A percentile compares a stretch with the other conserved stretches of the same genome.
These are phyloP conservation scores for Calycina marina DNA, from an alignment of 2,329 filamentous ascomycete species.

Conservation along the genomic window DNA sequence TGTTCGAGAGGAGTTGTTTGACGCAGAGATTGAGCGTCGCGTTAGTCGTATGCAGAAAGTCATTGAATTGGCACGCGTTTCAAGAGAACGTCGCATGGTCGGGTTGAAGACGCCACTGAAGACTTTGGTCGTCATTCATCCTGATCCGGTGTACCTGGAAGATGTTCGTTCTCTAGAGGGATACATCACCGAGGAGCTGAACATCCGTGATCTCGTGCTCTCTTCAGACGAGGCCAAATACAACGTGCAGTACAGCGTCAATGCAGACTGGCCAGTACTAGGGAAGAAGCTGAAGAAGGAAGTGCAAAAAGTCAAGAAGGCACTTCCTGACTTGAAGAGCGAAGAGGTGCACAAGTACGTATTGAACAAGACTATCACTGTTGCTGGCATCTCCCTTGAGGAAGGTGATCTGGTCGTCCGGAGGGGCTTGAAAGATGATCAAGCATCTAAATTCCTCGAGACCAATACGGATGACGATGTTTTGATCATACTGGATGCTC, in stretches of 20 bases:
- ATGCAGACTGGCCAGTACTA: conserved; percentile 82
- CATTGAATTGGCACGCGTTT: conserved; percentile 79
- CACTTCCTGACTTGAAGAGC: conserved; percentile 62
- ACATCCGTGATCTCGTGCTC: conserved; percentile 72
- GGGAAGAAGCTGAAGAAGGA: conserved; percentile 98
- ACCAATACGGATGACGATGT: conserved; percentile 82
- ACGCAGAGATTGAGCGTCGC: conserved; percentile 70
- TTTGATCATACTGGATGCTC: conserved; percentile 76
- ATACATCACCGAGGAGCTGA: conserved; percentile 89
- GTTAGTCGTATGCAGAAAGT: conserved; percentile 89
- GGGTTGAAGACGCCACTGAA: conserved; percentile 85
- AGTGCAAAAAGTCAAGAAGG: conserved; percentile 80
- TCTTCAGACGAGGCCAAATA: conserved; percentile 81
- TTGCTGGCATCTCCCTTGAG: conserved; percentile 74
- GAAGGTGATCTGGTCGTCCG: conserved; percentile 74
- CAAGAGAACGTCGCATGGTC: conserved; percentile 70
- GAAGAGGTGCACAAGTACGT: conserved; percentile 72
- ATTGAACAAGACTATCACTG: conserved; percentile 55
- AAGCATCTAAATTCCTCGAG: conserved; percentile 60
- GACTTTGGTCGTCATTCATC: conserved; percentile 77
- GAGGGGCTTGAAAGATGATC: conserved; percentile 61
- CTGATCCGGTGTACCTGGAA: conserved; percentile 67
- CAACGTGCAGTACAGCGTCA: conserved; percentile 80
- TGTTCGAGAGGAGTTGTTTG: conserved; percentile 76
- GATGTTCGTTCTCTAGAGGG: conserved; percentile 73